Percentiles rank a stretch among this genome's conserved stretches.
These are phyloP conservation scores for Chlorella ohadii DNA, from an alignment of 139 green algal genomes.

Conservation along the genomic window DNA sequence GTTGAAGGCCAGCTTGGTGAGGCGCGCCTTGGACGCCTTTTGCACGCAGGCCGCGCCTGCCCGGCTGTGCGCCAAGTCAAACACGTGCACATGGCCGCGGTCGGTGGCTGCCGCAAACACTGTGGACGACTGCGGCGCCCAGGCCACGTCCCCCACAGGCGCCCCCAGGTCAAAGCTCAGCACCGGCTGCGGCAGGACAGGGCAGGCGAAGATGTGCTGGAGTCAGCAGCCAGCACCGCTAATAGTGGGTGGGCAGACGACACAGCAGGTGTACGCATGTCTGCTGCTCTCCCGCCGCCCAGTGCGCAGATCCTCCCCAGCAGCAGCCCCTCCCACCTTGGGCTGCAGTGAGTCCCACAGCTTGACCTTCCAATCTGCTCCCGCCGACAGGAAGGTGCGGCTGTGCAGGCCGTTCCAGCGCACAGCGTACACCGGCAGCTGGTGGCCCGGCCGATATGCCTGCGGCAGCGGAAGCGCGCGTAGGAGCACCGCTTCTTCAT, in stretches of 20 bases:
- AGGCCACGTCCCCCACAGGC: conserved; percentile 88
- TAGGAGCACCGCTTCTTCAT: too few relatives aligned
- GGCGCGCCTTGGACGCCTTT: conserved; percentile 75
- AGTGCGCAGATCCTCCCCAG: background rate
- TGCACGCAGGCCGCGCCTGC: conserved; percentile 87
- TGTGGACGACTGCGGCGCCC: conserved; percentile 88
- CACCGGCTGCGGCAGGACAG: conserved; percentile 45
- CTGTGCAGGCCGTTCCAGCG: conserved; percentile 87
- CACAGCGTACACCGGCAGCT: conserved; percentile 84
- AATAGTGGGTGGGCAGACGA: background rate
- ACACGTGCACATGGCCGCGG: conserved; percentile 76
- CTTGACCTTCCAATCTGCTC: conserved; percentile 93
- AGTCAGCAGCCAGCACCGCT: too few relatives aligned
- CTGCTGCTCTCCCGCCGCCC: background rate
- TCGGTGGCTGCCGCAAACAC: conserved; percentile 89
- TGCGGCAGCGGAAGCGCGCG: background rate
- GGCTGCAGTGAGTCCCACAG: conserved; percentile 64
- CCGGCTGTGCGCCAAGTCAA: conserved; percentile 87
- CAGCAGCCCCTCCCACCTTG: background rate
- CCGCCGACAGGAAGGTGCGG: conserved; percentile 85
- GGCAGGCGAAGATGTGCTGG: background rate
- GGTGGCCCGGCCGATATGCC: conserved; percentile 56
- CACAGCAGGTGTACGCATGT: background rate
- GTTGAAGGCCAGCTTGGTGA: conserved; percentile 93
- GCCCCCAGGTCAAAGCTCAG: conserved; percentile 77